phyloP scores from a whole-genome alignment of 306 rosid species.

The Vigna mungo region DNA sequence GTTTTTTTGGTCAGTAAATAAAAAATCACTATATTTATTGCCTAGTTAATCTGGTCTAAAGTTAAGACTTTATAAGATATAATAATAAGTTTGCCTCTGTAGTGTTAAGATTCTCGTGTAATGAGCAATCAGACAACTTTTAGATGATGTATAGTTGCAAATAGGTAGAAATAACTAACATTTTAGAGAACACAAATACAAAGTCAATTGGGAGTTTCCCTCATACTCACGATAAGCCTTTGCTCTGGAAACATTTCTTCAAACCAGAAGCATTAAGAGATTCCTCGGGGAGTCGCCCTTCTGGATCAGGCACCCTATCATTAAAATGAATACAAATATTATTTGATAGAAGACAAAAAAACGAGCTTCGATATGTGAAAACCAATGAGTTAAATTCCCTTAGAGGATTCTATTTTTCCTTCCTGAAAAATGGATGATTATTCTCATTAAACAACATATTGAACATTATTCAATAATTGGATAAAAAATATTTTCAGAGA shows the following conservation, averaged over 20 bases:
- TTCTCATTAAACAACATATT: constrained; percentile 16
- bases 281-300: constrained; percentile 93
- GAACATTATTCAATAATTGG: constrained; percentile 7
- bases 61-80: constrained; percentile 5
- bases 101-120: not conserved
- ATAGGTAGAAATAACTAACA: constrained; percentile 12
- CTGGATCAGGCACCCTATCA: constrained; percentile 83
- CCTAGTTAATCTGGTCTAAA: constrained; percentile 33
- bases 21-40: not conserved
- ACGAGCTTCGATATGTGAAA: constrained; percentile 5
- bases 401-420: not conserved
- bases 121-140: constrained; percentile 22
- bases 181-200: constrained; percentile 27
- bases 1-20: constrained; percentile 2
- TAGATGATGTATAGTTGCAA: constrained; percentile 26
- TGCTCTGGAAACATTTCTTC: constrained; percentile 75
- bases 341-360: constrained; percentile 34
- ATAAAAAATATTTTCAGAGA: constrained; percentile 34
- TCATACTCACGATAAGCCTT: constrained; percentile 88
- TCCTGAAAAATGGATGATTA: not conserved
- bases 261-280: constrained; percentile 75
- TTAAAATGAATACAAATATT: constrained; percentile 35
- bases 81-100: constrained; percentile 27
- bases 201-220: constrained; percentile 38
- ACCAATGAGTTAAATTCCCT: constrained; percentile 32